Base-by-base conservation (phyloP, 2,329 filamentous ascomycete species). In the Penicillium digitatum region DNA sequence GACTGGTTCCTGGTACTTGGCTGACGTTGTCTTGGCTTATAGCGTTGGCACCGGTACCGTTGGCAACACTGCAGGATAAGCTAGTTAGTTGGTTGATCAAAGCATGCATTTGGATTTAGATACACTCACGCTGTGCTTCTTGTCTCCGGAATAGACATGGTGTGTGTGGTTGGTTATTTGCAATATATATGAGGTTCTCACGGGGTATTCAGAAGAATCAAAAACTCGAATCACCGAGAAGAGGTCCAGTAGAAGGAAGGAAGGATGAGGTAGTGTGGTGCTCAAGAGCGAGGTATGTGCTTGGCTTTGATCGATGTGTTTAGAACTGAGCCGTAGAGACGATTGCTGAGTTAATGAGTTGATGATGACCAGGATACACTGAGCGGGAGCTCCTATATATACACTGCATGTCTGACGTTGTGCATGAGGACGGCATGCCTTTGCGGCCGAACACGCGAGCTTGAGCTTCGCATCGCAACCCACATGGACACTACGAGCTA, bases 1-100 rank as follows among this genome's bases (percentile, higher is more conserved):
- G 54, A 34, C 34, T 64, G 52, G 62, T 62, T 22, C 56, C 59
- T 16, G 66, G 66, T 10, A 71, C 46, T 51, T 69, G 63, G 46
- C 55, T 65, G 43, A 71, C 47, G 26, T 70, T 67, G 45, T 54
- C 63, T 47, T 64, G 63, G 29, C 59, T 70, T 32, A 70, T 62
- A 31, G 62, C 53, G 35, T 38, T 60, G 38, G 9, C 22, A 9
- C 48, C 48, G 27, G 55, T 55, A 27, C 65, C 62, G 37, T 67
- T 70, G 49, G 58, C 31, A 31, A n/a, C 31, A 35, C 62, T 61
- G 35, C 35, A 2, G 1, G 11, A 45, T 37, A n/a, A n/a, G 6
- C 3, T 2, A 9, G 34, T 64, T 52, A 64, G 57, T 43, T 29
- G 26, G 10, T 12, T 46, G 32, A 16, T 20, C 7, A 2, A 29